Evolutionary conservation across 2,329 filamentous ascomycete species (phyloP).

Genomic region (Thielaviopsis populi): DNA sequence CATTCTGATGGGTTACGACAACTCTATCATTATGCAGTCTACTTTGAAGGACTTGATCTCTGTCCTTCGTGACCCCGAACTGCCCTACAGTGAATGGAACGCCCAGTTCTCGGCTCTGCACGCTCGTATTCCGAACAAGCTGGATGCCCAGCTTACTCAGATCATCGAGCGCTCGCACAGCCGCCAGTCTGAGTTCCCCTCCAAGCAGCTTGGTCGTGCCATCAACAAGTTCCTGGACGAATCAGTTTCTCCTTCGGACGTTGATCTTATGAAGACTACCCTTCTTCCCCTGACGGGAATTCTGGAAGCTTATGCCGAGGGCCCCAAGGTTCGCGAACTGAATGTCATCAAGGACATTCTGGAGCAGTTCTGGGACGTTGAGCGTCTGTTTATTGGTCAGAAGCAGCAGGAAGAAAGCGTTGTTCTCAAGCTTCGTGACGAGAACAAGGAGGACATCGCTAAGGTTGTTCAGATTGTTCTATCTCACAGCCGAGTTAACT

Average conservation of each 20-base stretch:
- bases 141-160: slow-evolving; percentile 67
- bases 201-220: slow-evolving; percentile 70
- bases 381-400: slow-evolving; percentile 74
- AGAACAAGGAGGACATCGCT: slow-evolving; percentile 82
- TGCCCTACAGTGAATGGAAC: slow-evolving; percentile 94
- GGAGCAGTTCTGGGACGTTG: slow-evolving; percentile 65
- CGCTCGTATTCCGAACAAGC: slow-evolving; percentile 88
- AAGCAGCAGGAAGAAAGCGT: slow-evolving; percentile 84
- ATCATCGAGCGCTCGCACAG: slow-evolving; percentile 71
- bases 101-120: slow-evolving; percentile 94
- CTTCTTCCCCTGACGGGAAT: slow-evolving; percentile 65
- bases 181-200: slow-evolving; percentile 76
- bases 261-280: slow-evolving; percentile 54
- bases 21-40: slow-evolving; percentile 84
- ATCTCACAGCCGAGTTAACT: slow-evolving; percentile 79
- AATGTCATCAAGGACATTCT: slow-evolving; percentile 66
- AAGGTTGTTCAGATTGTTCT: slow-evolving; percentile 80
- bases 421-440: slow-evolving; percentile 81
- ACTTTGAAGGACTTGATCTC: slow-evolving; percentile 81
- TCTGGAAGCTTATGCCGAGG: slow-evolving; percentile 67
- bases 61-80: slow-evolving; percentile 73
- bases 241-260: slow-evolving; percentile 58
- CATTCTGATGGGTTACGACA: slow-evolving; percentile 88
- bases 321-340: slow-evolving; percentile 82
- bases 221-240: slow-evolving; percentile 83